Base-by-base conservation (phyloP, 1,284 basidiomycete species). In the Boletus mariae region DNA sequence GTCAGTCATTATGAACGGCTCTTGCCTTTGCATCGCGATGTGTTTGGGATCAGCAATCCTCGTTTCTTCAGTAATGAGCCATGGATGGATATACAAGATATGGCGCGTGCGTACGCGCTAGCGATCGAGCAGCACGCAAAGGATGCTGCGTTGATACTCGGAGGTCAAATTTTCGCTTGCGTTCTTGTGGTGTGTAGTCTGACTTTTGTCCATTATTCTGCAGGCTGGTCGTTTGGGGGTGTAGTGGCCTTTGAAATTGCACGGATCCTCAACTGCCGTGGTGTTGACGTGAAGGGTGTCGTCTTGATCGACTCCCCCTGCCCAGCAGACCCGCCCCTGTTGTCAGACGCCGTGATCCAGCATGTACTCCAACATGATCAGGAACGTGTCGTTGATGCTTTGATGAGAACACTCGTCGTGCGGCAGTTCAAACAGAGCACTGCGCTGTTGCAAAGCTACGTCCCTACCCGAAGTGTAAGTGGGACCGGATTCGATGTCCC, bases 191-290 rank as follows among this genome's bases (percentile, higher is more conserved):
- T 2, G 7, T 15, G 17, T 25, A 1, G 5, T 38, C 43, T 55
- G 40, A 42, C 47, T 5, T 6, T 1, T 40, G 32, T 28, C 28
- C 15, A n/a, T 32, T 9, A 5, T 15, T 17, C 29, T 34, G 12
- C 3, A 85, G 86, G 87, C 0, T 89, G 87, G 86, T 90, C 87
- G 5, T 87, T 89, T 61, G 87, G 87, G 15, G 87, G 87, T 4
- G 78, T 87, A 10, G 78, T 82, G 0, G 84, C 87, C 0, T 87
- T 80, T 59, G 85, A 87, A 60, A 69, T 80, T 5, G 79, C 83
- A n/a, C 75, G 74, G 2, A 75, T 79, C 37, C 74, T 88, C n/a
- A 58, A 64, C 15, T 59, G 59, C 10, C 67, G 59, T 8, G 81
- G 79, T 2, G 59, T 76, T 11, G 54, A 57, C 1, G 79, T 85